Evolutionary conservation across 2,329 filamentous ascomycete species (phyloP), one percentile per base, ranked within the genome.

Genomic region (Pyrenochaeta sp.): DNA sequence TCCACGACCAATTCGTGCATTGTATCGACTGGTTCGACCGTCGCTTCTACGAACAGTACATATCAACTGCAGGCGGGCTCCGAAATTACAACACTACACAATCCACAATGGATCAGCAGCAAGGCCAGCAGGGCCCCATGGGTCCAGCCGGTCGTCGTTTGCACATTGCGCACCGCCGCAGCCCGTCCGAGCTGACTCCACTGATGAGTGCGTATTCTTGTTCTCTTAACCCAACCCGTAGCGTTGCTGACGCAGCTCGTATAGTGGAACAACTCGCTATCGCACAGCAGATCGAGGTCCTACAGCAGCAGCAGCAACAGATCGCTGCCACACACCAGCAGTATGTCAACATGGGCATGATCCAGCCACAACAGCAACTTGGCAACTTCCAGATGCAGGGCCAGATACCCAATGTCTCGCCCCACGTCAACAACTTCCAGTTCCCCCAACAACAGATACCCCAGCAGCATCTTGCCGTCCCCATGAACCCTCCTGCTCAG

Each of bases 271-370:
- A 97, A 86, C 88, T 97, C 77, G 92, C 92, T 76, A 93, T 98
- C 77, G 93, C 97, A 82, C 94, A 97, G 83, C 94, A 98, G 82
- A 97, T 98, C 75, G 94, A 98, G 81, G 86, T 96, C 76, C 86
- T 98, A 74, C 94, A 98, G 83, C 93, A 97, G 79, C 95, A 98
- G 79, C 95, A 98, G 78, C 93, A 98, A 80, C 93, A 97, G 78
- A 96, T 98, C 75, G 92, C 96, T 81, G 92, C 92, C 71, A 95
- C 92, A 65, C 93, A 97, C 75, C 93, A 97, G 81, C 94, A 98
- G 81, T 97, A 97, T 83, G 90, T 97, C 73, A 97, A 95, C 79
- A 93, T 97, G 91, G 92, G 92, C 78, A 93, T 98, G 86, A 89
- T 98, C 72, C 90, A 91, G 68, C 90, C 91, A 52, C 90, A 91